Percentiles rank a stretch among this genome's conserved stretches.
phyloP scores from a whole-genome alignment of 1,284 basidiomycete species.

The Pseudozyma sp. region DNA sequence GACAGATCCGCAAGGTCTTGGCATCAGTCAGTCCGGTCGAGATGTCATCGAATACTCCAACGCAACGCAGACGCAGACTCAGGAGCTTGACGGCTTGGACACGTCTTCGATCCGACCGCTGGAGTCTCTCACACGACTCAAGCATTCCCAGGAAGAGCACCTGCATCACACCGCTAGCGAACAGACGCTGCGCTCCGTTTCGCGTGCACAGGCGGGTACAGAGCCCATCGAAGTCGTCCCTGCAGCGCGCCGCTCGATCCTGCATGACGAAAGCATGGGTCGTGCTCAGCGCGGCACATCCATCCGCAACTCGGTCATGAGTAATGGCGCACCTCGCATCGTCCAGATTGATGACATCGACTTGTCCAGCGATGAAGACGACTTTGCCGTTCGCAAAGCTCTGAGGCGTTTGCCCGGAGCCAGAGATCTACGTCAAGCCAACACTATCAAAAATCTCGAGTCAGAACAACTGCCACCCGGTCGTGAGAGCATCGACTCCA shows the following conservation, averaged over 20 bases:
- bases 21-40: slow-evolving; percentile 18
- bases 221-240: slow-evolving; percentile 2
- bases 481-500: slow-evolving; percentile 53
- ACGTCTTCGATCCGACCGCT: slow-evolving; percentile 18
- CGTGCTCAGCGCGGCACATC: slow-evolving; percentile 14
- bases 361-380: slow-evolving; percentile 66
- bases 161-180: slow-evolving; percentile 58
- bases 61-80: slow-evolving; percentile 2
- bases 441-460: slow-evolving; percentile 54
- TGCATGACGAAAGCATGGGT: neutral
- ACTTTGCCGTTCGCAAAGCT: slow-evolving; percentile 59
- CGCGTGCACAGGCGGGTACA: slow-evolving; percentile 12
- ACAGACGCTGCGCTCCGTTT: slow-evolving; percentile 55
- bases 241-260: slow-evolving; percentile 6
- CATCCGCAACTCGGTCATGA: slow-evolving; percentile 28
- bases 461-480: slow-evolving; percentile 13
- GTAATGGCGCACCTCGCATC: slow-evolving; percentile 50
- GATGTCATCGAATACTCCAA: neutral
- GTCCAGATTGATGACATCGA: slow-evolving; percentile 67
- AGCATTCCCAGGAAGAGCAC: slow-evolving; percentile 22
- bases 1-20: slow-evolving; percentile 30
- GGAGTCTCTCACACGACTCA: slow-evolving; percentile 5
- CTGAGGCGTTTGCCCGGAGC: slow-evolving; percentile 62
- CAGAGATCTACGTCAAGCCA: slow-evolving; percentile 60
- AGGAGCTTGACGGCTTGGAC: slow-evolving; percentile 24